Base-by-base conservation (phyloP, 2,329 filamentous ascomycete genomes). In the Falciphora oryzae region DNA sequence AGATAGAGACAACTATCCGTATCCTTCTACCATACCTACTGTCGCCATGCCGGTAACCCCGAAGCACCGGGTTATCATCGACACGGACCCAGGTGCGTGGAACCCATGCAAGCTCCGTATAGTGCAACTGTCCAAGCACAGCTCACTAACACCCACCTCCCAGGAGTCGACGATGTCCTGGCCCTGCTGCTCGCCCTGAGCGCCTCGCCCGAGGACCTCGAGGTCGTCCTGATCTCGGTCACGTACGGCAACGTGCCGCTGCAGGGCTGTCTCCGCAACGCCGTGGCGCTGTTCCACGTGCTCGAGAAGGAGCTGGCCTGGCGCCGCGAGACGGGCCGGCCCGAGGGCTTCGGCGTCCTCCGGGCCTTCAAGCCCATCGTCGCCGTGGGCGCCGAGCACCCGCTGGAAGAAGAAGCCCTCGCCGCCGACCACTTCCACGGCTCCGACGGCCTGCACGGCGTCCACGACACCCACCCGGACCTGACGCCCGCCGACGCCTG, bases 241-340 rank as follows among this genome's bases (percentile, higher is more conserved):
- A 97, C 93, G 0, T 97, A 95, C 75, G 95, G 95, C 65, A 99
- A 99, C 74, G 91, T 98, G 28, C 88, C 93, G 69, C 86, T 97
- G 22, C 83, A 93, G 67, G 93, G 87, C 75, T 97, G 93, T 71
- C 82, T 97, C 62, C 88, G 90, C 62, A 99, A 99, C 77, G 88
- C 91, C 22, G 89, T 98, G 56, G 90, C 92, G 29, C 81, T 98
- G 67, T 98, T 99, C 79, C 89, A 97, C 72, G 89, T 96, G 65
- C 84, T 99, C 63, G 92, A 96, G 69, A 91, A 92, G 73, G 95
- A 99, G 78, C 82, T 92, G 70, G 83, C 86, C 69, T 98, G 93
- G 93, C 86, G 95, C 68, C 86, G 85, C 73, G 79, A 85, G 16
- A 84, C 87, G 57, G 90, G 90, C 25, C 84, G 82, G 64, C 77